phyloP scores from a whole-genome alignment of 148 eudicot genomes.

The Polygonum maritimum region DNA sequence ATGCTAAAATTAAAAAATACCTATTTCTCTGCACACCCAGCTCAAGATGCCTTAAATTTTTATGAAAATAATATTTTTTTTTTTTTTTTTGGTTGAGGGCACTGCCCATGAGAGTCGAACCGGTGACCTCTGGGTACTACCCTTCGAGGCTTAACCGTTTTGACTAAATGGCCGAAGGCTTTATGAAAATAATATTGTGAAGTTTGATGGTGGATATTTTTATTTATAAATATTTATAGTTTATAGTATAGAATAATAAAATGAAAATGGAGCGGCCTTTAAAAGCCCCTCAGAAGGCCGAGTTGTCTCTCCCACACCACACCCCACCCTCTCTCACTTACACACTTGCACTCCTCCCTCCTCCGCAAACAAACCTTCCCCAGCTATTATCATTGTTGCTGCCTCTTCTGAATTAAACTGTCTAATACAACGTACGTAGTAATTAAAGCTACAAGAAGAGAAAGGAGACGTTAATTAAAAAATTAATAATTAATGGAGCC shows the following conservation, averaged over 20 bases:
- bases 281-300: not conserved
- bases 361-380: not conserved
- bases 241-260: not conserved
- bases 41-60: not conserved
- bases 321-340: no score
- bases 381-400: no score
- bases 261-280: conserved; percentile 1
- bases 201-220: not conserved
- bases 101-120: no score
- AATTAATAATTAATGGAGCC: conserved; percentile 29
- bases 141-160: no score
- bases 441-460: no score
- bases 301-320: not conserved
- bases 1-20: not conserved
- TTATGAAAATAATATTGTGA: not conserved
- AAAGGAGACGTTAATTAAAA: no score
- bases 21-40: not conserved
- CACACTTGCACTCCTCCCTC: not conserved
- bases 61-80: not conserved
- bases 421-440: no score
- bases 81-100: no score
- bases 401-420: no score
- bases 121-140: no score
- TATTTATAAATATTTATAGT: not conserved
- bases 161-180: no score